Conservation (phyloP, 139 green algal genomes). For the Auxenochlorella pyrenoidosa region DNA sequence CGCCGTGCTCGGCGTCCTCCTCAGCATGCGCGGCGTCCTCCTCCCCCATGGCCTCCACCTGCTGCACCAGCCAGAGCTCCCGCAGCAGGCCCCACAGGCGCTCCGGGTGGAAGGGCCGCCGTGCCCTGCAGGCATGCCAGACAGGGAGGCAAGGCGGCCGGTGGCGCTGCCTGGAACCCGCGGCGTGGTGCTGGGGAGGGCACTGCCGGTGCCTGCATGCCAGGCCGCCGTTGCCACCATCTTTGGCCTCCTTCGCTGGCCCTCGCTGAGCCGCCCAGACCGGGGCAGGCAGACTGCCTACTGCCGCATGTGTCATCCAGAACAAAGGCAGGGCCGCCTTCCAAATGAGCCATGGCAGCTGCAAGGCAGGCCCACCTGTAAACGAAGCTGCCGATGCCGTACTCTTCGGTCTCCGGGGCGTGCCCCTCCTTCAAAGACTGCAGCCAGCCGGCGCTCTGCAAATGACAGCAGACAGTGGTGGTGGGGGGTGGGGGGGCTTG, state of each 20-base stretch:
- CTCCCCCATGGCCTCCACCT: constrained; percentile 5
- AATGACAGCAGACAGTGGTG: too few relatives aligned
- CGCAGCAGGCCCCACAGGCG: constrained; percentile 67
- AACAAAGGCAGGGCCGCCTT: too few relatives aligned
- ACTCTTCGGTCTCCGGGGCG: constrained; percentile 66
- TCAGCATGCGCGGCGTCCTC: constrained; percentile 35
- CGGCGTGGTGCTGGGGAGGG: too few relatives aligned
- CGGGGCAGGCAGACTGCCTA: too few relatives aligned
- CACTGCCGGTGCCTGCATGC: not conserved
- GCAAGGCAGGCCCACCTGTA: constrained; percentile 44
- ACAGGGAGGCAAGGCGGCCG: not conserved
- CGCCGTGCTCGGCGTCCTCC: not conserved
- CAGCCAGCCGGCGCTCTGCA: constrained; percentile 71
- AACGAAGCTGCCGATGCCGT: constrained; percentile 79
- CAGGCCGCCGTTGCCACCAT: not conserved
- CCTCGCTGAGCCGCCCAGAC: too few relatives aligned
- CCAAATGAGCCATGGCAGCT: not conserved
- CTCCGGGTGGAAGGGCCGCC: constrained; percentile 79
- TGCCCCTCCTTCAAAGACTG: constrained; percentile 48
- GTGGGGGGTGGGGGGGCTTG: too few relatives aligned
- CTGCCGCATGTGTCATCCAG: too few relatives aligned
- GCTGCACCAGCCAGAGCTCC: constrained; percentile 64
- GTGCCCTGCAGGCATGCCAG: constrained; percentile 10
- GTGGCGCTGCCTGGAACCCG: not conserved
- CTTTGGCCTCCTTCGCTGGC: too few relatives aligned